Evolutionary conservation across 768 basidiomycete species (phyloP), one percentile per base, ranked within the genome.

Genomic region (Pulveroboletus sp.): DNA sequence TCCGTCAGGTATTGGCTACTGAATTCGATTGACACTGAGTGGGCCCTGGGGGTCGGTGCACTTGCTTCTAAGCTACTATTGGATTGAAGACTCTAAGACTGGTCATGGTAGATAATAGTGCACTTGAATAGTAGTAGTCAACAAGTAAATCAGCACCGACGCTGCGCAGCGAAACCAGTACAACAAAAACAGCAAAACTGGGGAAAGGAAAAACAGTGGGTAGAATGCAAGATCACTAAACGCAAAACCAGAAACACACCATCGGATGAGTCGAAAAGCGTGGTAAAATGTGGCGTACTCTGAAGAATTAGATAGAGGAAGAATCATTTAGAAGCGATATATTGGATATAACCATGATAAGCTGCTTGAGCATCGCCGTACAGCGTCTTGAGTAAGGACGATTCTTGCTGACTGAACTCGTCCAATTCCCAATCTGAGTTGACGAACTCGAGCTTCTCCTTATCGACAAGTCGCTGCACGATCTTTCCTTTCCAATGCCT

Each of bases 401-500:
- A 57, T 17, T 67, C 67, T 38, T 57, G 39, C 5, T 24, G 18
- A 11, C 5, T 53, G 32, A 65, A 55, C 36, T 13, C 52, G 2
- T 35, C 24, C 24, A 63, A 9, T 10, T 67, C 57, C 67, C 54
- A 63, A 24, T 69, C 63, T 2, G 46, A 17, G 1, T 46, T 37
- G 5, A 27, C 37, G 30, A 67, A 69, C 14, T 57, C 49, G 24
- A 69, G 50, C 39, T 59, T 59, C 33, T 68, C 57, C 31, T 47
- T 54, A 35, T 26, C 15, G 15, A 39, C 5, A 11, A 68, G 49
- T 30, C 54, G 57, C 5, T 28, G 42, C 30, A 64, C 18, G 21
- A 68, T 17, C 7, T 43, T 51, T 5, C 42, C 43, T 41, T 67
- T 67, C 56, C 61, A 67, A 11, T 35, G 53, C 35, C n/a, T 64